Conservation (phyloP, 1,284 basidiomycete species). For the Athelia sp. region DNA sequence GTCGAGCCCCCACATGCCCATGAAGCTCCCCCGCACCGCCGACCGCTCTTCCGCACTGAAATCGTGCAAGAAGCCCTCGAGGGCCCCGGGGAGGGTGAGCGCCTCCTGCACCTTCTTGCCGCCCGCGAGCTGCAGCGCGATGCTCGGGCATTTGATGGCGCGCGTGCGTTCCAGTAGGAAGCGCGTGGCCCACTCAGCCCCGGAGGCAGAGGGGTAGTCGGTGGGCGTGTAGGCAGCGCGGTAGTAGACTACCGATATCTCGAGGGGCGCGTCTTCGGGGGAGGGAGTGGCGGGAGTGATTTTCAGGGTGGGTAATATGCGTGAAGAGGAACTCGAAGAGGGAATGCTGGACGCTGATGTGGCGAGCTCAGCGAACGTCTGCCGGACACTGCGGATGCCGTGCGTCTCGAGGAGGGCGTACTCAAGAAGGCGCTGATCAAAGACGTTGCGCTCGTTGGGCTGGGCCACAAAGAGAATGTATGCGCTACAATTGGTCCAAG, state of each 20-base stretch:
- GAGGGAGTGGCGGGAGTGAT: slow-evolving; percentile 35
- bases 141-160: slow-evolving; percentile 92
- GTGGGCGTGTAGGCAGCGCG: slow-evolving; percentile 83
- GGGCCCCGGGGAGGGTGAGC: slow-evolving; percentile 67
- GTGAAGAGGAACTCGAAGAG: slow-evolving; percentile 16
- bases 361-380: slow-evolving; percentile 69
- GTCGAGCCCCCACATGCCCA: slow-evolving; percentile 79
- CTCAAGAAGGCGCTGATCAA: slow-evolving; percentile 90
- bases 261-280: slow-evolving; percentile 30
- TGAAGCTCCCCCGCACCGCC: slow-evolving; percentile 64
- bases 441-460: slow-evolving; percentile 89
- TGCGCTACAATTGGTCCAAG: slow-evolving; percentile 43
- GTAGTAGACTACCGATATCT: slow-evolving; percentile 86
- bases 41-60: slow-evolving; percentile 37
- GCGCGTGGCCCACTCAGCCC: slow-evolving; percentile 63
- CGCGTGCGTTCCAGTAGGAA: slow-evolving; percentile 71
- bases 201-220: slow-evolving; percentile 60
- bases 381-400: slow-evolving; percentile 67
- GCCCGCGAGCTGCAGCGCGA: slow-evolving; percentile 91
- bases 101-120: slow-evolving; percentile 96
- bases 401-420: slow-evolving; percentile 78
- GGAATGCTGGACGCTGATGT: slow-evolving; percentile 43
- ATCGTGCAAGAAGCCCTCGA: slow-evolving; percentile 68
- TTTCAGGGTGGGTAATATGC: slow-evolving; percentile 26
- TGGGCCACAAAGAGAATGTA: slow-evolving; percentile 88